Base-by-base conservation (phyloP, 108 stramenopile genomes). In the Pseudonitzschia pungens region DNA sequence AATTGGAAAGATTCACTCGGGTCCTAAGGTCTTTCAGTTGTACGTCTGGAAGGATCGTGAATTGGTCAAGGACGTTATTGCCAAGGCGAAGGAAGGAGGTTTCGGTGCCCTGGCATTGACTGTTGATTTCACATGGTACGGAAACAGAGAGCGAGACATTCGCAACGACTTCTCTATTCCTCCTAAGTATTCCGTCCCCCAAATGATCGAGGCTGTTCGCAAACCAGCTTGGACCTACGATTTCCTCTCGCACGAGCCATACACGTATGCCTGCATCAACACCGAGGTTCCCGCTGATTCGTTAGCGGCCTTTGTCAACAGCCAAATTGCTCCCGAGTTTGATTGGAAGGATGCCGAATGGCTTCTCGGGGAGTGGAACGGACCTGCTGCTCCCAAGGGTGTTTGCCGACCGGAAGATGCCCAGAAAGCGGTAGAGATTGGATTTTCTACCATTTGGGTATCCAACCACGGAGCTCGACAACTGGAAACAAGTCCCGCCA, bases 41-140 rank as follows among this genome's bases (percentile, higher is more conserved):
- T 99, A 99, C 84, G 97, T 99, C 8, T 97, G 96, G 95, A 96
- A 96, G 72, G 98, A 99, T 77, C 84, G 98, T 55, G 96, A 90
- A 78, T 76, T 99, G 33, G 96, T 96, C 24, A 92, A 89, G 73
- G 93, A 97, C 65, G 94, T 97, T 32, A 76, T 97, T 31, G 84
- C 92, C 32, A 94, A 89, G 72, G 98, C 98, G 6, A 94, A 96
- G 77, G 93, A 95, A 53, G 93, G 96, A 31, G 97, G 97, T 28
- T 98, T 97, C 82, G 87, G 92, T 69, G 96, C 97, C 16, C 77
- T 97, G 60, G 98, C 96, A 12, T 69, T 98, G 28, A 99, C 98
- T 18, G 98, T 99, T 4, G 98, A 99, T 77, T 96, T 97, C 56
- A 97, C 98, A 4, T 96, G 97, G 86, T 96, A 96, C 64, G 98